Base-by-base conservation (phyloP, 257 asterid genomes). In the Henckelia pumila region DNA sequence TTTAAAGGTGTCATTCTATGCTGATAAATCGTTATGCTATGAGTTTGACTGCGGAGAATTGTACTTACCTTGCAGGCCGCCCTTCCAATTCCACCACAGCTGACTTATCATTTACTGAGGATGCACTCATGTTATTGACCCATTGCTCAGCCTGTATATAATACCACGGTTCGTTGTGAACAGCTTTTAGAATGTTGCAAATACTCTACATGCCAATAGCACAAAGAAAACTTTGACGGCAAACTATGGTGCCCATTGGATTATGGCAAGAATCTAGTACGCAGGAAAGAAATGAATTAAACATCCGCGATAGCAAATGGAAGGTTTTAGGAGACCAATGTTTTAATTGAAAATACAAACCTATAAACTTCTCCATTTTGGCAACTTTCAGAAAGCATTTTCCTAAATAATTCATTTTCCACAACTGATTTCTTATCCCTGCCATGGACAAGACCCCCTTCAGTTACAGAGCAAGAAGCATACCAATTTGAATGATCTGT, bases 1-100 rank as follows among this genome's bases (percentile, higher is more conserved):
- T 59, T 6, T 52, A 69, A 61, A n/a, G 26, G 64, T 71, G 47
- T 16, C 59, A 19, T 71, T 47, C 47, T 16, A 23, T 52, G 67
- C 50, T 64, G 44, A 55, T 35, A 49, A 53, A 59, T 59, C 56
- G 62, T 22, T 2, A 66, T 11, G 49, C 23, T 67, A 69, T 56
- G 24, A 72, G 71, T 30, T 44, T 59, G 37, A 61, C 55, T 35
- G 16, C 17, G 22, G 14, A 40, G 50, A 13, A 11, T 6, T 40
- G 50, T 40, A 4, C 50, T 11, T 17, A 47, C 55, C 55, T 47
- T 16, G 55, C 55, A 47, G 55, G 55, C 55, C 55, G 21, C 55
- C 55, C 55, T 47, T 47, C 55, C 21, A 47, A 47, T 47, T 47
- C 21, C 55, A 47, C 21, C 55, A 1, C 8, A 16, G 20, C 8